Base-by-base conservation (phyloP, 2,329 filamentous ascomycete genomes). In the Coleophoma eucalyptorum region DNA sequence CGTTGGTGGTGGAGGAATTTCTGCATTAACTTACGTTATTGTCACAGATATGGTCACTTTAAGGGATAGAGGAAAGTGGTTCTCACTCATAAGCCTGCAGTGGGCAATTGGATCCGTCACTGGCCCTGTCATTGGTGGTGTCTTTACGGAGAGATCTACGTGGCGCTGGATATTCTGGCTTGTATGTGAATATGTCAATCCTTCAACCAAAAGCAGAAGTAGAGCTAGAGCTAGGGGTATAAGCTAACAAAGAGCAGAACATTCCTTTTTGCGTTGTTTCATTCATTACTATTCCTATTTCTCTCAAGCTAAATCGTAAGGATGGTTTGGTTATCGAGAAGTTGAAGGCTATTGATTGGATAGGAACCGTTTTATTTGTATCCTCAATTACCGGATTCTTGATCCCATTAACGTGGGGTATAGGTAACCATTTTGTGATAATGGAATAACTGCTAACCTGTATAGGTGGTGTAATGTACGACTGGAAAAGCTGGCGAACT, bases 331-430 rank as follows among this genome's bases (percentile, higher is more conserved):
- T 58, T 5, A 52, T 34, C 47, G 46, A 35, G 20, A 58, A 56
- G 34, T 46, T 64, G 6, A 53, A 55, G 33, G 43, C 48, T 1
- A 59, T 89, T 20, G 84, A 89, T 62, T 88, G 79, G 74, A 50
- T 80, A 33, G 85, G 86, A 2, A 76, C 78, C 4, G 57, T 78
- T 1, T 61, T 89, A 3, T 87, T 89, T 61, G 71, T 86, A 11
- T 74, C 70, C 13, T 78, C 78, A 12, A 71, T 74, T 11, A 82
- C 80, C 0, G 76, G 75, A 40, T 78, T 86, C 59, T 65, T 86
- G 32, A 80, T 86, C 49, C 78, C 80, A 0, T 62, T 87, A 3
- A 82, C 80, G 1, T 84, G 80, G 73, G 86, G 37, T 40, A 40
- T 40, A 18, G 8, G 8, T 40, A 7, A 15, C 8, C 8, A 40